These are phyloP conservation scores for Elsinoe arachidis DNA, from an alignment of 2,329 filamentous ascomycete genomes.

Conservation along the genomic window DNA sequence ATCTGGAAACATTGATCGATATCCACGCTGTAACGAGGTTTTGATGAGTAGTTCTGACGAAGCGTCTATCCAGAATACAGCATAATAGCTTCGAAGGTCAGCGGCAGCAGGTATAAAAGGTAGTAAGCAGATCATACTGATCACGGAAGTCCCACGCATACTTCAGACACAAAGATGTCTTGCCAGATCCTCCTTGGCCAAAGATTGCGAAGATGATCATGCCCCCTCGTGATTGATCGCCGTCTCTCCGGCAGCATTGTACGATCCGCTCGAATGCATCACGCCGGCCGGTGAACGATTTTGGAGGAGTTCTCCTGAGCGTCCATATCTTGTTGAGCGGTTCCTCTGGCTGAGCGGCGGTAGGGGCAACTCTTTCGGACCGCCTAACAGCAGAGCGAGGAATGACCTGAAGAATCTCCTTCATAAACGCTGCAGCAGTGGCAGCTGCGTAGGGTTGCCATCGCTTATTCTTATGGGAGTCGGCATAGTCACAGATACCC, in stretches of 20 bases:
- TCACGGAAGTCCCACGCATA: not conserved
- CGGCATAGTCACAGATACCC: constrained; percentile 19
- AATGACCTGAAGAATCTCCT: constrained; percentile 10
- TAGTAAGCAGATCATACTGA: not conserved
- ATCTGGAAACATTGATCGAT: not conserved
- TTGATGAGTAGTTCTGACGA: not conserved
- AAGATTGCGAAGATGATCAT: not conserved
- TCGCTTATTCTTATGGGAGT: constrained; percentile 19
- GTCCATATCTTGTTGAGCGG: not conserved
- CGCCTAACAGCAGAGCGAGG: not conserved
- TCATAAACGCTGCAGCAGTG: constrained; percentile 13
- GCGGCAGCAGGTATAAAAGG: not conserved
- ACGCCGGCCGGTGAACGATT: not conserved
- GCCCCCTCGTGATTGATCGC: not conserved
- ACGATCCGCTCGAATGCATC: not conserved
- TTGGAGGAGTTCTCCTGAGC: not conserved
- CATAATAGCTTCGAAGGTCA: not conserved
- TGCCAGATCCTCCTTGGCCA: not conserved
- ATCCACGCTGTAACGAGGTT: not conserved
- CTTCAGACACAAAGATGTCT: not conserved
- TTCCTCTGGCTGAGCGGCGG: not conserved
- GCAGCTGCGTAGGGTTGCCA: constrained; percentile 18
- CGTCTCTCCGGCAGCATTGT: not conserved
- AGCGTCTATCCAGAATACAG: not conserved
- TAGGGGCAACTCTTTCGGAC: not conserved